Conservation (phyloP, 2,329 filamentous ascomycete species). For the Ophiostoma sp. region DNA sequence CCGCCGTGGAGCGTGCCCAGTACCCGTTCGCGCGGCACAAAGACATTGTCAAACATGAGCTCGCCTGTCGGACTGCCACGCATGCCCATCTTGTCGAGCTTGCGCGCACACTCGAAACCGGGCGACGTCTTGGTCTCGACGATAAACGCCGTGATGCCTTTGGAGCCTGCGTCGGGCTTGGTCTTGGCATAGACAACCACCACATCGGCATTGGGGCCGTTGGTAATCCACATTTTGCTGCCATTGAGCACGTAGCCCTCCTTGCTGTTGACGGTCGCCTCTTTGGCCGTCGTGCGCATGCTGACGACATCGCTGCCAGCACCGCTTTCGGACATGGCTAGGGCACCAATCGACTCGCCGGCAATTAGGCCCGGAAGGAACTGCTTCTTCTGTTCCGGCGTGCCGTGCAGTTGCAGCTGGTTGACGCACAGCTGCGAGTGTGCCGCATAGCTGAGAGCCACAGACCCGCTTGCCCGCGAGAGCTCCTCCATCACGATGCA, state of each 20-base stretch:
- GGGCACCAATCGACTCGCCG: slow-evolving; percentile 73
- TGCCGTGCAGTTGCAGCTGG: slow-evolving; percentile 87
- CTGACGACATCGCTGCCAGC: slow-evolving; percentile 90
- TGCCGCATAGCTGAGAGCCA: slow-evolving; percentile 87
- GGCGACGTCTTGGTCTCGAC: slow-evolving; percentile 60
- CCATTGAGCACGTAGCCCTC: slow-evolving; percentile 75
- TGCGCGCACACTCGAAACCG: slow-evolving; percentile 82
- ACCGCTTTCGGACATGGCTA: slow-evolving; percentile 93
- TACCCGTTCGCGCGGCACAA: slow-evolving; percentile 76
- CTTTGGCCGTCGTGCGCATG: slow-evolving; percentile 82
- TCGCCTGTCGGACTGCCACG: slow-evolving; percentile 94
- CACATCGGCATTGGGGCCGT: slow-evolving; percentile 87
- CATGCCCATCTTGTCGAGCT: slow-evolving; percentile 98
- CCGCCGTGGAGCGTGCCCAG: slow-evolving; percentile 76
- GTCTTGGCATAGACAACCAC: slow-evolving; percentile 98
- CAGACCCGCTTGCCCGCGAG: slow-evolving; percentile 74
- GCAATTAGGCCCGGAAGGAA: slow-evolving; percentile 77
- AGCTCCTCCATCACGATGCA: slow-evolving; percentile 94
- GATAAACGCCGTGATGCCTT: slow-evolving; percentile 93
- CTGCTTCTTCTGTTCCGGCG: slow-evolving; percentile 67
- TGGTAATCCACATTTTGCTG: slow-evolving; percentile 99
- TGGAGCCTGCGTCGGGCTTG: slow-evolving; percentile 68
- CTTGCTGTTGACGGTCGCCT: slow-evolving; percentile 71
- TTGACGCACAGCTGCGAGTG: slow-evolving; percentile 97
- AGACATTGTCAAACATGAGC: slow-evolving; percentile 83